Base-by-base conservation (phyloP, 2,329 filamentous ascomycete species). In the Nemania sp. region DNA sequence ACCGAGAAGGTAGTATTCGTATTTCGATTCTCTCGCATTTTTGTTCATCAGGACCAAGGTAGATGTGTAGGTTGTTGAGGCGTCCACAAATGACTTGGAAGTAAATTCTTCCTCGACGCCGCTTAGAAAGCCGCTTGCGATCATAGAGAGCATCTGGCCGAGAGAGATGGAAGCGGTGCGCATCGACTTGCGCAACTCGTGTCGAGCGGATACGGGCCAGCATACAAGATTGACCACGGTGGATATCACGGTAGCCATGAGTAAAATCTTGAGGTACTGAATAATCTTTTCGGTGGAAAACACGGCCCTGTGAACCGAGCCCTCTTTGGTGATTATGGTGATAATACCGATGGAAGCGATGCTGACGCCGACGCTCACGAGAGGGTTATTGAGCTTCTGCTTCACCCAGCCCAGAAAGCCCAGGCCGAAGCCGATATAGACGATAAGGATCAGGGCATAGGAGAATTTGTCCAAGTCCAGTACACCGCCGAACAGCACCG, bases 401-500 rank as follows among this genome's bases (percentile, higher is more conserved):
- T 95, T 95, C 50, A 88, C 83, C 91, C 90, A 95, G 37, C 89
- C 92, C 23, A 97, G 81, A 61, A 96, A 88, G 0, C 93, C 93
- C 45, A 97, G 77, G 0, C 90, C 91, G 20, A 88, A 91, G 19
- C 91, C 92, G 58, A 92, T 87, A 66, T 95, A 97, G 5, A 96
- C 74, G 33, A 94, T 73, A 34, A 97, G 76, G 22, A 97, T 88
- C 40, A 96, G 76, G 1, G 81, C 82, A 72, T 96, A 90, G 0
- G 91, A 91, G 6, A 94, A 71, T 7, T 82, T 75, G 20, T 90
- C 81, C 49, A 88, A 75, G 49, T 88, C 78, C 33, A 88, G 74
- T 3, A 83, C 78, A 12, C 82, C 80, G 49, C 87, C 88, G 59
- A 95, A 90, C 57, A 92, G 81, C 40, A 91, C 86, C 2, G 90